Evolutionary conservation across 768 basidiomycete genomes (phyloP), one percentile per base, ranked within the genome.

Genomic region (Polyporus arcularius): DNA sequence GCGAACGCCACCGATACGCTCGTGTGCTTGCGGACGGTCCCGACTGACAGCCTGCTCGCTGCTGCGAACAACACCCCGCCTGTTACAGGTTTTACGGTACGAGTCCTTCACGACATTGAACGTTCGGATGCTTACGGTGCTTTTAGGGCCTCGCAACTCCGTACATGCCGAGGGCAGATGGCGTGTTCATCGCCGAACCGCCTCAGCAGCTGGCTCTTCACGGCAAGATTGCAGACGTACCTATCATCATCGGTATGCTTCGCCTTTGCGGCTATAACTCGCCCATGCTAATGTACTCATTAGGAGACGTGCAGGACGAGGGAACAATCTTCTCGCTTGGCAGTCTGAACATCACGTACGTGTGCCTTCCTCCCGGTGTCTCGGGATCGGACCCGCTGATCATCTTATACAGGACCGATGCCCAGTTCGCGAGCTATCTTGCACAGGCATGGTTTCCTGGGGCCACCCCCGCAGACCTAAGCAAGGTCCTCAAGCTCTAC

Each of bases 301-400:
- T 3, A 51, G 52, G 46, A 4, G 48, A 62, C 21, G 52, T 55
- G 61, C 82, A 86, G 51, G 86, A 87, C 56, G 86, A 88, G 67
- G 86, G 85, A 7, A 84, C 85, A 0, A 43, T 75, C 4, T 76
- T 76, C 65, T 61, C 73, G 0, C 26, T 75, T 6, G 51, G 66
- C 2, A 65, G 45, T 1, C 32, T 52, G 2, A 75, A 75, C 54
- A 62, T 76, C 41, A 67, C 72, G 75, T 76, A 63, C 3, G 70
- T 18, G 6, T 18, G 6, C 15, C 42, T 14, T 43, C 15, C 18
- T 43, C 6, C 5, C 15, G 9, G 8, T 4, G 15, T 15, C 42
- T 43, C 15, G 2, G 4, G 11, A 3, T 16, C 18, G 42, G 18
- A 5, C 4, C 5, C 6, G 15, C 42, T 43, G 2, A 15, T 1